Conservation (phyloP, 2,329 filamentous ascomycete genomes). For the Claviceps quebecensis region DNA sequence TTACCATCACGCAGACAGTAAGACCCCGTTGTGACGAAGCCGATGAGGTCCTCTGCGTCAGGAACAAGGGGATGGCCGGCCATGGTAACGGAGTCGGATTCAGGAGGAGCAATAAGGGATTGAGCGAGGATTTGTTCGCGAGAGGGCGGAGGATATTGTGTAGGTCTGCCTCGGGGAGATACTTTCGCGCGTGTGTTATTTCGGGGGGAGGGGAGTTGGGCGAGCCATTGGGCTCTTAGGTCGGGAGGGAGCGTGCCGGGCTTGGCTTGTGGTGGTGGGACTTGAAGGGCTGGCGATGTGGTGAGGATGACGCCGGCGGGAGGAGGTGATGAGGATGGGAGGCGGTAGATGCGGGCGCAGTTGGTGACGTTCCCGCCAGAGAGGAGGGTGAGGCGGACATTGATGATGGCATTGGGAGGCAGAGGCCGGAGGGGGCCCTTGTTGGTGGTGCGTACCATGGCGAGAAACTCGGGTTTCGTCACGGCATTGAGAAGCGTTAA, state of each 20-base stretch:
- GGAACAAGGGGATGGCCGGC: slow-evolving; percentile 57
- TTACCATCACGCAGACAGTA: slow-evolving; percentile 67
- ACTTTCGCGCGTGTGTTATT: not conserved
- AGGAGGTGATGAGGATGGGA: slow-evolving; percentile 32
- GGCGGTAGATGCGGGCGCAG: slow-evolving; percentile 74
- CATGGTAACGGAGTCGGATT: slow-evolving; percentile 23
- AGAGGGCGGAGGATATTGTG: not conserved
- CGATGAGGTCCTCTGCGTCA: slow-evolving; percentile 60
- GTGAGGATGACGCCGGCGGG: slow-evolving; percentile 13
- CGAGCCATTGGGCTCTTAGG: slow-evolving; percentile 60
- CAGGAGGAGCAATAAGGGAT: slow-evolving; percentile 29
- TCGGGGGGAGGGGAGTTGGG: slow-evolving; percentile 31
- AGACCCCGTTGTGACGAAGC: slow-evolving; percentile 79
- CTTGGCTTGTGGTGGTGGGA: slow-evolving; percentile 13
- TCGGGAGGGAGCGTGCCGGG: slow-evolving; percentile 23
- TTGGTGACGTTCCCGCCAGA: slow-evolving; percentile 55
- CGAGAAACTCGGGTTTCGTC: slow-evolving; percentile 18
- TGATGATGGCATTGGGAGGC: slow-evolving; percentile 31
- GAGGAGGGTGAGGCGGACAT: slow-evolving; percentile 52
- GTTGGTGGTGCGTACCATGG: slow-evolving; percentile 11
- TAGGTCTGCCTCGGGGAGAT: not conserved
- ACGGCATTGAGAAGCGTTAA: slow-evolving; percentile 12
- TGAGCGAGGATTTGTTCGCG: slow-evolving; percentile 28
- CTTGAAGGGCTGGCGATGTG: slow-evolving; percentile 34
- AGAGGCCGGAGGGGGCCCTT: slow-evolving; percentile 12